Evolutionary conservation across 2,329 filamentous ascomycete genomes (phyloP).

Genomic region (Elsinoe australis): DNA sequence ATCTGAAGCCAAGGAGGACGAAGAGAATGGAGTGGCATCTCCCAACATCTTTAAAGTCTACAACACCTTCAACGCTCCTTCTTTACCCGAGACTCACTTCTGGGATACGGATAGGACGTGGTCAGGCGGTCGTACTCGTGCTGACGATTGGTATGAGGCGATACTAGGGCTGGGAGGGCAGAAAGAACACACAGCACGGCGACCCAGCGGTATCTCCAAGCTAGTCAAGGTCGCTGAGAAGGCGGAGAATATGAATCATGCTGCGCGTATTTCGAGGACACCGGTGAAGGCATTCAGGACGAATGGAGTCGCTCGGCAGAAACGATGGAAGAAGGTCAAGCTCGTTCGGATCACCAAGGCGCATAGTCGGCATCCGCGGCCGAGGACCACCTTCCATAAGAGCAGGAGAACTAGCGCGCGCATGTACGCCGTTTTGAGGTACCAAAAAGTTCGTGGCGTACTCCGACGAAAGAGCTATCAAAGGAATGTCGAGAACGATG

Average conservation of each 20-base stretch:
- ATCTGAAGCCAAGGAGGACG: not conserved
- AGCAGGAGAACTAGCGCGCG: not conserved
- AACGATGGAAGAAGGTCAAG: not conserved
- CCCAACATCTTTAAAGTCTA: slow-evolving; percentile 4
- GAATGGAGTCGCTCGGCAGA: too few species aligned
- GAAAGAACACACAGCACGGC: not conserved
- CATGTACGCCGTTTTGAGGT: not conserved
- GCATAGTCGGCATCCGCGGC: not conserved
- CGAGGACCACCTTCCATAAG: not conserved
- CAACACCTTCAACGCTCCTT: too few species aligned
- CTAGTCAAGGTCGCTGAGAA: not conserved
- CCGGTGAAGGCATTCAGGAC: too few species aligned
- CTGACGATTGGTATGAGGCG: slow-evolving; percentile 18
- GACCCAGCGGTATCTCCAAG: not conserved
- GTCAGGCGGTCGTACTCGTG: slow-evolving; percentile 6
- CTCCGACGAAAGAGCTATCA: not conserved
- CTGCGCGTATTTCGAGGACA: too few species aligned
- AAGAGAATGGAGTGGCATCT: not conserved
- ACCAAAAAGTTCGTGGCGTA: not conserved
- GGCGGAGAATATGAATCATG: not conserved
- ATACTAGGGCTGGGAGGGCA: not conserved
- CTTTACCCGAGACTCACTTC: not conserved
- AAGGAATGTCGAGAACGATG: not conserved
- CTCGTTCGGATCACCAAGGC: not conserved
- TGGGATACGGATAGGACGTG: not conserved